phyloP scores from a whole-genome alignment of 2,329 filamentous ascomycete species.

The Pyrenophora teres region DNA sequence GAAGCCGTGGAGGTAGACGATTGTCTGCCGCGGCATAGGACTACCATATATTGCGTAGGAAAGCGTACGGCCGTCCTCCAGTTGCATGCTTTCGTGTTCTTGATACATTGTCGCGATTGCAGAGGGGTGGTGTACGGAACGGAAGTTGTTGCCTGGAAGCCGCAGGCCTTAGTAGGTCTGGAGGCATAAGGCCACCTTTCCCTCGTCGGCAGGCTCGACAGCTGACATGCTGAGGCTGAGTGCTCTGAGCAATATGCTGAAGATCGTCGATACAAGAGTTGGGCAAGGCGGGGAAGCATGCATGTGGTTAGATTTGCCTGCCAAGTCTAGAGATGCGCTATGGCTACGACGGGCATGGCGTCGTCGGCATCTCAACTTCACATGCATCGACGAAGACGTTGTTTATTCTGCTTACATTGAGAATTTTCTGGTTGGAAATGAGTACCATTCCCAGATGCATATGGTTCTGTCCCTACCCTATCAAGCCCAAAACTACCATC shows the following conservation, averaged over 20 bases:
- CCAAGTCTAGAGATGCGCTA: conserved; percentile 8
- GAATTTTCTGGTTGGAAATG: neutral
- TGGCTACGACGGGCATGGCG: conserved; percentile 8
- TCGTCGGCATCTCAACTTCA: conserved; percentile 8
- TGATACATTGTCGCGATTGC: conserved; percentile 9
- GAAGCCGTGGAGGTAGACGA: conserved; percentile 53
- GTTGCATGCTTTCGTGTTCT: conserved; percentile 32
- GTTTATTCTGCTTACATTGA: neutral
- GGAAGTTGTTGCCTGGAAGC: neutral
- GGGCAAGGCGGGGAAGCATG: conserved; percentile 10
- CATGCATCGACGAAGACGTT: conserved; percentile 5
- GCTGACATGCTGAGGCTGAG: conserved; percentile 7
- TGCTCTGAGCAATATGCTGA: conserved; percentile 7
- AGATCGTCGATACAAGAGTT: conserved; percentile 12
- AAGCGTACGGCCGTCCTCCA: conserved; percentile 47
- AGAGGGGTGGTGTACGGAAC: neutral
- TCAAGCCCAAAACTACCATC: too few species aligned
- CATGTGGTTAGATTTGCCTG: conserved; percentile 4
- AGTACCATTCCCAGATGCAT: neutral
- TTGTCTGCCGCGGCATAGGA: conserved; percentile 44
- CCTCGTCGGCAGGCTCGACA: conserved; percentile 1
- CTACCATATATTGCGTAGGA: conserved; percentile 54
- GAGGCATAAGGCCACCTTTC: conserved; percentile 4
- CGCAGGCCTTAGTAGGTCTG: neutral
- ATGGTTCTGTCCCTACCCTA: too few species aligned